Base-by-base conservation (phyloP, 176 grass and related monocot genomes). In the Musa beccarii region DNA sequence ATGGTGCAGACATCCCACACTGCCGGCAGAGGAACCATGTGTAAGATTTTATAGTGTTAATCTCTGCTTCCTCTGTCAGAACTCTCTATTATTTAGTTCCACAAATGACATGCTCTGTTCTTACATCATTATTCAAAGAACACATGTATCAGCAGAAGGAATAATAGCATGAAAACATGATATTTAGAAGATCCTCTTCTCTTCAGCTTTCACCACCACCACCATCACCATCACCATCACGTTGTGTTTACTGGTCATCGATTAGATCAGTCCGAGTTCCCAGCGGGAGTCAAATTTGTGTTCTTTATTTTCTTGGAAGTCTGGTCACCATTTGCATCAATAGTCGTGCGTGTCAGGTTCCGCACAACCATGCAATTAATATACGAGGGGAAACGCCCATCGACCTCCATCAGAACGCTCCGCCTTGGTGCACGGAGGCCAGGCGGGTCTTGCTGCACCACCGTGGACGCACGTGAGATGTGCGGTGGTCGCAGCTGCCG, bases 91-190 rank as follows among this genome's bases (percentile, higher is more conserved):
- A 10, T 26, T 66, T 66, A 66, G 10, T 66, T 66, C 14, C 24
- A 26, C 23, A 66, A 16, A 7, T 66, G 12, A 15, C 65, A 68
- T 34, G 65, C 7, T 11, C 23, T 68, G 24, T 68, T 68, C 24
- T 43, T 14, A 11, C 13, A 11, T 29, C 65, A 21, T 25, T 34
- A 11, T 51, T 70, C 17, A 70, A 20, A 13, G 2, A 51, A 10
- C 20, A 17, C 66, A 70, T 70, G 68, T n/a, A 20, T 20, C 51
- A 51, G 68, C 51, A 51, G 68, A 70, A 70, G 68, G 34, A 70
- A 70, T 52, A 51, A 70, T 70, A 17, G 68, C 68, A 51, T 20
- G 49, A 70, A 70, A 70, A 10, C 68, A 70, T 51, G 68, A 10
- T 51, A 49, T 70, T 70, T 70, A 70, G 8, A n/a, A 10, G 68